phyloP scores from a whole-genome alignment of 768 basidiomycete species.

The Leucocoprinus birnbaumii region DNA sequence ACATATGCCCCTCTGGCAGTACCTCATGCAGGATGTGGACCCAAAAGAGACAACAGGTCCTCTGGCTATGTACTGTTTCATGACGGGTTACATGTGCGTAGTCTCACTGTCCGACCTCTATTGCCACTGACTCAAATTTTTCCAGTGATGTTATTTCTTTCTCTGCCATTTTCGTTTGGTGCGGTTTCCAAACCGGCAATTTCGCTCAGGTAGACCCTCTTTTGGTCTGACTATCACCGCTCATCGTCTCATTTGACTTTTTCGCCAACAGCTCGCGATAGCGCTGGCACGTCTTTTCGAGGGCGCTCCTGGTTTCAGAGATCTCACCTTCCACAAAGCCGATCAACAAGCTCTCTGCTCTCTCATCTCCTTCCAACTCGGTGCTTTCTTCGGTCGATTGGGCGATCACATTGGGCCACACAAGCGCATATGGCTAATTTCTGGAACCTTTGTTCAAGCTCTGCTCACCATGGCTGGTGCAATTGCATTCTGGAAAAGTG shows the following conservation, averaged over 20 bases:
- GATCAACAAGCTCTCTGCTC: constrained; percentile 85
- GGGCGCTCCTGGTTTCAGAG: constrained; percentile 39
- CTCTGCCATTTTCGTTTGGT: constrained; percentile 81
- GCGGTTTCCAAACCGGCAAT: constrained; percentile 83
- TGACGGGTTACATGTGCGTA: constrained; percentile 74
- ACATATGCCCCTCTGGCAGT: constrained; percentile 29
- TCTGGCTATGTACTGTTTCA: constrained; percentile 64
- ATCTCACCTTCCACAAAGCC: constrained; percentile 67
- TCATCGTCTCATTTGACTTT: neutral
- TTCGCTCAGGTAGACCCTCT: constrained; percentile 51
- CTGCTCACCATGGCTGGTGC: constrained; percentile 75
- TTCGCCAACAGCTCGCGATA: constrained; percentile 57
- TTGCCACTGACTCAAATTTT: neutral
- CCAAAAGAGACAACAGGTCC: constrained; percentile 48
- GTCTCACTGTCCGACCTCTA: neutral
- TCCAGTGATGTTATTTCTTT: constrained; percentile 69
- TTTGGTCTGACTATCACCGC: neutral
- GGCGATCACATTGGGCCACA: constrained; percentile 79
- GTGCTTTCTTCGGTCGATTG: constrained; percentile 77
- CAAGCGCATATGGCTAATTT: constrained; percentile 71
- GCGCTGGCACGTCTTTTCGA: constrained; percentile 82
- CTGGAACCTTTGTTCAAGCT: constrained; percentile 71
- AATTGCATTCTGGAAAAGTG: constrained; percentile 68
- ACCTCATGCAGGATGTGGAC: constrained; percentile 45
- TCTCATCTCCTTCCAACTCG: constrained; percentile 71